phyloP scores from a whole-genome alignment of 768 basidiomycete species.

The Mycena filopes region DNA sequence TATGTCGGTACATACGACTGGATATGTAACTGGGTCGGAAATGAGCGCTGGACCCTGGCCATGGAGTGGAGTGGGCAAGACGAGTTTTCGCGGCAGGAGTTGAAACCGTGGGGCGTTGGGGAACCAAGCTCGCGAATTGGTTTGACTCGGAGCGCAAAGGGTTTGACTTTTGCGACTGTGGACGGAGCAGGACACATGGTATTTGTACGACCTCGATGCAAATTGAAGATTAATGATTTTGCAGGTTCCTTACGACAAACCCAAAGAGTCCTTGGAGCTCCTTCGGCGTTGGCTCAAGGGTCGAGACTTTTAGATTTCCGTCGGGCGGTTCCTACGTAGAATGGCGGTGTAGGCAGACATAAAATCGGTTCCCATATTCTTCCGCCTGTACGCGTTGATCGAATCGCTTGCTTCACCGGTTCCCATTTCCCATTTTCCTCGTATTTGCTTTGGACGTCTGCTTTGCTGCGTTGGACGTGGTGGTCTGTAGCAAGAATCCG shows the following conservation, averaged over 20 bases:
- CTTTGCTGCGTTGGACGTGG: constrained; percentile 16
- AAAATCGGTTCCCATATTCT: too few species aligned
- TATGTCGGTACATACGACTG: constrained; percentile 79
- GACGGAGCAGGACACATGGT: constrained; percentile 81
- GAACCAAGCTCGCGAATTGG: constrained; percentile 2
- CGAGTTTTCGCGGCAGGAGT: constrained; percentile 50
- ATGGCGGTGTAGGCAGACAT: too few species aligned
- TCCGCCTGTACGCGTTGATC: too few species aligned
- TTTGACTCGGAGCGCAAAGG: constrained; percentile 19
- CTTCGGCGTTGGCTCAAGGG: constrained; percentile 55
- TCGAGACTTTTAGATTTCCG: constrained; percentile 6
- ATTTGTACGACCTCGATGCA: neutral
- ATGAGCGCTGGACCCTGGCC: constrained; percentile 73
- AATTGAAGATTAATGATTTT: neutral
- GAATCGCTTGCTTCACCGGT: too few species aligned
- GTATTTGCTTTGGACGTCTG: neutral
- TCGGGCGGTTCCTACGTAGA: too few species aligned
- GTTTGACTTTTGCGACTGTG: constrained; percentile 39
- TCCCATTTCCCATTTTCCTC: neutral
- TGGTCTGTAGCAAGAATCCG: constrained; percentile 8
- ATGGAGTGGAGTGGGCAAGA: constrained; percentile 77
- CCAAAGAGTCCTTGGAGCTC: constrained; percentile 57
- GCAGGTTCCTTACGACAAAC: constrained; percentile 71
- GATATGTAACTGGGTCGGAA: constrained; percentile 82
- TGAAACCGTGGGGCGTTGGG: constrained; percentile 36